Percentiles rank a stretch among this genome's conserved stretches.
These are phyloP conservation scores for Oxalis stricta DNA, from an alignment of 441 rosid species.

Conservation along the genomic window DNA sequence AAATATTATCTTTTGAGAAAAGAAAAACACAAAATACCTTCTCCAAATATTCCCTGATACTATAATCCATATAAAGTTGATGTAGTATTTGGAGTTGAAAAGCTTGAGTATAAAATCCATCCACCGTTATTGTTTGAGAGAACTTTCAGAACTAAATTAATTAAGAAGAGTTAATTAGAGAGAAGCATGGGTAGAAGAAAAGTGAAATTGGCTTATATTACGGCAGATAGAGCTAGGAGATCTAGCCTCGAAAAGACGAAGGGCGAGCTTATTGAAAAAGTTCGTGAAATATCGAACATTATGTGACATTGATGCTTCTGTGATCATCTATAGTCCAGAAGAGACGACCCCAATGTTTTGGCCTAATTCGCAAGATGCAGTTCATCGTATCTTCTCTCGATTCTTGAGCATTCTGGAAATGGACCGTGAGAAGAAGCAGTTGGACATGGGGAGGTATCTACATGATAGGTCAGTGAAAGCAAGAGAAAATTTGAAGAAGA, in stretches of 20 bases:
- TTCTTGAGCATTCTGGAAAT: constrained; percentile 17
- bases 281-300: constrained; percentile 21
- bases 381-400: constrained; percentile 8
- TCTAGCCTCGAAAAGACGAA: constrained; percentile 19
- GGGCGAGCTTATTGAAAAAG: constrained; percentile 16
- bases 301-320: constrained; percentile 24
- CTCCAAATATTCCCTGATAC: too few relatives aligned
- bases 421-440: constrained; percentile 23
- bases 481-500: constrained; percentile 18
- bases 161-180: too few relatives aligned
- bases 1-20: too few relatives aligned
- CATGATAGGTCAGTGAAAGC: constrained; percentile 20
- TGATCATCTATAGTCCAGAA: constrained; percentile 22
- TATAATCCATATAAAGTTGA: too few relatives aligned
- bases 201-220: constrained; percentile 14
- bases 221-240: constrained; percentile 12
- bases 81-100: too few relatives aligned
- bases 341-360: constrained; percentile 22
- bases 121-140: not conserved
- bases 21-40: too few relatives aligned
- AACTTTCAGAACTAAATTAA: not conserved
- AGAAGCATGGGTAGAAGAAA: constrained; percentile 23
- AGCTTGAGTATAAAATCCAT: too few relatives aligned
- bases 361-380: constrained; percentile 17
- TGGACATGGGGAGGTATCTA: constrained; percentile 24